Percentiles rank a stretch among this genome's conserved stretches.
phyloP scores from a whole-genome alignment of 2,329 filamentous ascomycete genomes.

The Alternaria infectoria region DNA sequence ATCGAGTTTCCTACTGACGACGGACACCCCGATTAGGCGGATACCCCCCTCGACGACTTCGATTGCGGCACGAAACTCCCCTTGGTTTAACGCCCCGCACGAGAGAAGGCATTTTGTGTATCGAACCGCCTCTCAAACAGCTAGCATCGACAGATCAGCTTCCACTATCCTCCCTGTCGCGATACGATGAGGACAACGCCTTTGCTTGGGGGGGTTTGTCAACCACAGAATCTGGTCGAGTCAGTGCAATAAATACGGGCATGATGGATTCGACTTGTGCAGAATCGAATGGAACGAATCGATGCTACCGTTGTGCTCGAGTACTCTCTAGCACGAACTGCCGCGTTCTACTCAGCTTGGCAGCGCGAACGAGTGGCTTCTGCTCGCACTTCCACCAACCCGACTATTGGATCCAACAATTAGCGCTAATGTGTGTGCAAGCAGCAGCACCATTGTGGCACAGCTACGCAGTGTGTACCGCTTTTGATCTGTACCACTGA shows the following conservation, averaged over 20 bases:
- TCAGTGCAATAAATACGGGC: neutral
- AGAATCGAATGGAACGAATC: neutral
- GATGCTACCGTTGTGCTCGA: neutral
- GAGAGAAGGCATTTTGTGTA: neutral
- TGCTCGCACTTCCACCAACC: neutral
- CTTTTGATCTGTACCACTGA: neutral
- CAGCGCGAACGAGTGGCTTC: neutral
- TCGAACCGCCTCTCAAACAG: neutral
- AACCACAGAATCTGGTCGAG: neutral
- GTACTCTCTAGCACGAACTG: neutral
- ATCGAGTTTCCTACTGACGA: neutral
- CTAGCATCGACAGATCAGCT: neutral
- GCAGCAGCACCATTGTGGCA: conserved; percentile 1
- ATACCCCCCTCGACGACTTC: neutral
- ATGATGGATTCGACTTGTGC: neutral
- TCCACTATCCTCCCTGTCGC: neutral
- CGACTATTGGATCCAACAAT: neutral
- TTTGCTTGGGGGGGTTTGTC: neutral
- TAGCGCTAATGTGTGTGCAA: conserved; percentile 7
- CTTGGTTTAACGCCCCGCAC: neutral
- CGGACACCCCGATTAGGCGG: neutral
- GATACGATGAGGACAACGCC: neutral
- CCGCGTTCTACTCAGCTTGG: neutral
- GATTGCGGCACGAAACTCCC: neutral
- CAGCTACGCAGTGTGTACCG: neutral